Evolutionary conservation across 345 rosid species (phyloP), one percentile per base, ranked within the genome.

Genomic region (Eucalyptus urophylla): DNA sequence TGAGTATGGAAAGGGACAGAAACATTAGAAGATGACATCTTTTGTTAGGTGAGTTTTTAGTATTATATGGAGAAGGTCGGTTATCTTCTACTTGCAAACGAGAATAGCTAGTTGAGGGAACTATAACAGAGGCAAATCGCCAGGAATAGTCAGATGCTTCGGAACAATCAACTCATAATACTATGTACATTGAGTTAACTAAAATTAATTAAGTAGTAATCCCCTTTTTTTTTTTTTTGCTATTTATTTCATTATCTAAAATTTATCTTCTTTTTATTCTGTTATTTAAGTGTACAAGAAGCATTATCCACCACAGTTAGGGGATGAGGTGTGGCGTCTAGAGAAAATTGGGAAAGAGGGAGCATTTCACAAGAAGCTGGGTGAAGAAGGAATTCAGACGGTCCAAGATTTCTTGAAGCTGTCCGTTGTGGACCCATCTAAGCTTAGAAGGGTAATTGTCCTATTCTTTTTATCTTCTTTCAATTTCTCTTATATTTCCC

Each of bases 281-380:
- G 53, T 45, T 81, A 8, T 51, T n/a, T 19, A 47, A 96, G 99
- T 95, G 93, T 97, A 97, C 95, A 96, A 95, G 96, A 97, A 96
- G 91, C 98, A 96, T 90, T 92, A 96, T 91, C 99, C 99, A 31
- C 99, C 99, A 80, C 89, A 83, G 92, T 89, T 97, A 58, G 92
- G 91, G 12, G 99, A 97, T 88, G 96, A 96, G 50, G 98, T 97
- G 47, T 97, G 99, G 98, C 95, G 99, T 54, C 96, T 96, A 21
- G 94, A 94, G 93, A 97, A 95, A 93, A 96, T 97, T 43, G 96
- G 97, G 54, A 97, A 96, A 92, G 97, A 92, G 58, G 99, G 99
- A 62, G 96, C 96, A 50, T 97, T 96, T 89, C 99, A 97, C 91
- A 96, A 89, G 89, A 97, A 94, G 93, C 94, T 97, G 56, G 29